Conservation (phyloP, 768 basidiomycete species). For the Mycena vulgaris region DNA sequence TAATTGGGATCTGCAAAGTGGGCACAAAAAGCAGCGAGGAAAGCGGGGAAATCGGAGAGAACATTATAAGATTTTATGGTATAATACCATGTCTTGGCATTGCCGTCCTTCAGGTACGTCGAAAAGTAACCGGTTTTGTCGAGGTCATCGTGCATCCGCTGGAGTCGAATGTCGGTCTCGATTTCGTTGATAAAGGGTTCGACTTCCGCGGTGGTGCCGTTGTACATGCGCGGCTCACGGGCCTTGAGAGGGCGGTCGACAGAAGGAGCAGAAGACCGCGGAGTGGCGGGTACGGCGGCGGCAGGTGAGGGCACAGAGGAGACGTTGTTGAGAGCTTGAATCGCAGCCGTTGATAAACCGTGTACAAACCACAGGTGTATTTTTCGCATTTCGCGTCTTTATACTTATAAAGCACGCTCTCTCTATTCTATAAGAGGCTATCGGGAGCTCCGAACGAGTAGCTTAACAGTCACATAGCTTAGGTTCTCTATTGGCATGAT, state of each 20-base stretch:
- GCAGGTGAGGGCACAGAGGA: no score
- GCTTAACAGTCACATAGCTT: no score
- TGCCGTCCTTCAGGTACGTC: conserved; percentile 33
- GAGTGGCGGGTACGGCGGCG: no score
- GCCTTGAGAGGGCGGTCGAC: background rate
- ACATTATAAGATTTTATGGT: conserved; percentile 13
- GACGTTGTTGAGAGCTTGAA: no score
- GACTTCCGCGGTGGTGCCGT: conserved; percentile 16
- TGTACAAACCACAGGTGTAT: no score
- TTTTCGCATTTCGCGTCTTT: no score
- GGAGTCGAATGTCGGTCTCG: conserved; percentile 26
- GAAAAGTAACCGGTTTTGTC: conserved; percentile 33
- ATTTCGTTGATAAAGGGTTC: conserved; percentile 39
- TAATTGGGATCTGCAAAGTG: conserved; percentile 36
- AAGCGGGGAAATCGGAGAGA: conserved; percentile 25
- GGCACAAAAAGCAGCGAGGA: conserved; percentile 21
- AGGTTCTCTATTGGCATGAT: no score
- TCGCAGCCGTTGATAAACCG: no score
- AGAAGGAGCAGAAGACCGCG: background rate
- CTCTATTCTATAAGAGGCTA: no score
- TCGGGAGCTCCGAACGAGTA: no score
- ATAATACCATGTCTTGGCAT: conserved; percentile 18
- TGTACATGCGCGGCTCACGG: background rate
- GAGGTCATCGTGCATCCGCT: conserved; percentile 10
- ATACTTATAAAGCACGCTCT: no score